Evolutionary conservation across 768 basidiomycete species (phyloP).

Genomic region (Antrodiella citrinella): DNA sequence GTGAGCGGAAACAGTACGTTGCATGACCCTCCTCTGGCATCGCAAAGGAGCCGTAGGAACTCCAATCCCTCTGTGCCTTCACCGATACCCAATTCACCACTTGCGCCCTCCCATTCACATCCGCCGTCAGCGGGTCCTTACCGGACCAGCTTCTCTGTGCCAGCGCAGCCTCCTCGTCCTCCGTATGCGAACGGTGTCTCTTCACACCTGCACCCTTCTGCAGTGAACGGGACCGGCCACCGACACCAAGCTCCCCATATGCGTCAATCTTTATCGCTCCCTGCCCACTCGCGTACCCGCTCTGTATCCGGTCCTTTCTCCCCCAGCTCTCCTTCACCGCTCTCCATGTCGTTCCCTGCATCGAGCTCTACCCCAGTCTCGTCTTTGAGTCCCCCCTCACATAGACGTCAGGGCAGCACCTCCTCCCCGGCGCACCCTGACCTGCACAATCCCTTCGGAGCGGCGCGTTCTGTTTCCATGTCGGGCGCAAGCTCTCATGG

Average conservation of each 20-base stretch:
- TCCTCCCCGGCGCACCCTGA: slow-evolving; percentile 6
- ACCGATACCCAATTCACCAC: slow-evolving; percentile 2
- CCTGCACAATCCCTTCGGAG: background rate
- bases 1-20: background rate
- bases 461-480: slow-evolving; percentile 4
- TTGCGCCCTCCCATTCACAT: slow-evolving; percentile 16
- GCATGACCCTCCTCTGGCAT: background rate
- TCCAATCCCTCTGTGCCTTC: slow-evolving; percentile 18
- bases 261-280: slow-evolving; percentile 23
- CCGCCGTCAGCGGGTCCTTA: slow-evolving; percentile 23
- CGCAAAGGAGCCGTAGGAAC: slow-evolving; percentile 11
- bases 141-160: slow-evolving; percentile 19
- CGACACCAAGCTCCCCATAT: slow-evolving; percentile 19
- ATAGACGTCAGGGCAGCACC: slow-evolving; percentile 5
- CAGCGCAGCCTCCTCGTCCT: slow-evolving; percentile 5
- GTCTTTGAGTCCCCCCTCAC: background rate
- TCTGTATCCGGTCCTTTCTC: slow-evolving; percentile 46
- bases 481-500: slow-evolving; percentile 7
- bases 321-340: slow-evolving; percentile 42
- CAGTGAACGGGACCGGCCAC: background rate
- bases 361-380: slow-evolving; percentile 17
- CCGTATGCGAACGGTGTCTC: slow-evolving; percentile 9
- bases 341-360: slow-evolving; percentile 32
- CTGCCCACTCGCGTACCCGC: slow-evolving; percentile 35
- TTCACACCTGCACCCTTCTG: slow-evolving; percentile 2